A percentile compares a stretch with the other conserved stretches of the same genome.
These are phyloP conservation scores for Thalassiosira allenii DNA, from an alignment of 352 stramenopile species.

Conservation along the genomic window DNA sequence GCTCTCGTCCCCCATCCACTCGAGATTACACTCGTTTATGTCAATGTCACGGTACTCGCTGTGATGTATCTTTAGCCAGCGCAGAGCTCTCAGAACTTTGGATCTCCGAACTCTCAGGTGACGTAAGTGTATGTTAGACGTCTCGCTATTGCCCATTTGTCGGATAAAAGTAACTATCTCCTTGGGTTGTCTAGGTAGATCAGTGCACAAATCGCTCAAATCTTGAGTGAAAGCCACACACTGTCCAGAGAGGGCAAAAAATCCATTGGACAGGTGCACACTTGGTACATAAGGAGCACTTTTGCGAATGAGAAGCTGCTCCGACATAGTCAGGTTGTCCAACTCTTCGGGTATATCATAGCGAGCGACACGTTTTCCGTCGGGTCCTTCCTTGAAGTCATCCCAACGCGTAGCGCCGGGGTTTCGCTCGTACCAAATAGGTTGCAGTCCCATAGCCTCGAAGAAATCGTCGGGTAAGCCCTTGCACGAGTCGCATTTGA, in stretches of 20 bases:
- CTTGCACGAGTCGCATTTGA: neutral
- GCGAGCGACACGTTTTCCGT: neutral
- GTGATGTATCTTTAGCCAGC: conserved; percentile 32
- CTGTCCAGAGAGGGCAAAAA: conserved; percentile 2
- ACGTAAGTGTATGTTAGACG: neutral
- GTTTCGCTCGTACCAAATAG: conserved; percentile 7
- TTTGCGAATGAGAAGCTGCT: neutral
- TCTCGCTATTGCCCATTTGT: neutral
- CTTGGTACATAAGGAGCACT: neutral
- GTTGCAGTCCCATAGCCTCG: neutral
- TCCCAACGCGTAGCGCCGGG: neutral
- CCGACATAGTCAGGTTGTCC: neutral
- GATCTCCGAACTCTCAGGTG: neutral
- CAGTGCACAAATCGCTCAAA: neutral
- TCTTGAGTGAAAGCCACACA: conserved; percentile 11
- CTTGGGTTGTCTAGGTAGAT: neutral
- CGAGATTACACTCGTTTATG: conserved; percentile 35
- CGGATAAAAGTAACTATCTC: conserved; percentile 2
- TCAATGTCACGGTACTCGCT: conserved; percentile 28
- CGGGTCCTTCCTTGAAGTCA: neutral
- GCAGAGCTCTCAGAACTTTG: conserved; percentile 10
- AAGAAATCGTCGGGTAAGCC: neutral
- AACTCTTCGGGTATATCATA: conserved; percentile 2
- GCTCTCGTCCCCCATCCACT: neutral
- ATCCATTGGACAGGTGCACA: neutral